A percentile compares a stretch with the other conserved stretches of the same genome.
Conservation (phyloP, 2,329 filamentous ascomycete genomes). For the Fusarium oxysporum region DNA sequence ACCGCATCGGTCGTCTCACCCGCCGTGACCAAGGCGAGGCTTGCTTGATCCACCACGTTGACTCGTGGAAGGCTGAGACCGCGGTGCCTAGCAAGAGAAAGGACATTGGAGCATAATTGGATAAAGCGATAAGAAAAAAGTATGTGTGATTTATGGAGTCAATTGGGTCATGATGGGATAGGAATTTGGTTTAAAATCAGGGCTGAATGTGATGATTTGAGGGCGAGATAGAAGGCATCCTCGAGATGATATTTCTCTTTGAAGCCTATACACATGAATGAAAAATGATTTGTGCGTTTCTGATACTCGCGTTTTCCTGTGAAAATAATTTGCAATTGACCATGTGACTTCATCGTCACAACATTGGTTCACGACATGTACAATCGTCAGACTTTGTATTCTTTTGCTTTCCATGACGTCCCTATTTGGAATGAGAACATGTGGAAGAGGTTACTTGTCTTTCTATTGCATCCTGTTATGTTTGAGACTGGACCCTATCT, state of each 20-base stretch:
- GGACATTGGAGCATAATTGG: constrained; percentile 37
- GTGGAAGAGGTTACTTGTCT: not conserved
- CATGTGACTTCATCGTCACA: not conserved
- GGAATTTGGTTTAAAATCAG: constrained; percentile 26
- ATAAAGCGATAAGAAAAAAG: constrained; percentile 12
- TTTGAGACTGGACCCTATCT: not conserved
- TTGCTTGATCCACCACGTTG: constrained; percentile 51
- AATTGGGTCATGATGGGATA: constrained; percentile 29
- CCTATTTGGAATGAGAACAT: not conserved
- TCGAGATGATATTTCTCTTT: constrained; percentile 5
- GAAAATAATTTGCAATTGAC: not conserved
- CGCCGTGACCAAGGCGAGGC: constrained; percentile 59
- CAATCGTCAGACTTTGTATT: not conserved
- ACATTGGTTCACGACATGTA: not conserved
- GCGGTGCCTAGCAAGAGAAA: constrained; percentile 43
- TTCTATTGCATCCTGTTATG: constrained; percentile 2
- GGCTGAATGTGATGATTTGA: constrained; percentile 16
- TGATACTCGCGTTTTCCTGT: not conserved
- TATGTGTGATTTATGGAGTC: constrained; percentile 34
- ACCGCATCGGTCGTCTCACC: constrained; percentile 78
- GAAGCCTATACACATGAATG: constrained; percentile 24
- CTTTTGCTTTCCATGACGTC: not conserved
- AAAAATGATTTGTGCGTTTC: constrained; percentile 22
- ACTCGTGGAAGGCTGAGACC: constrained; percentile 48
- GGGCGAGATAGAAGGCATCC: constrained; percentile 24